Percentiles rank a stretch among this genome's conserved stretches.
Evolutionary conservation across 2,329 filamentous ascomycete genomes (phyloP).

Genomic region (Periconia sp.): DNA sequence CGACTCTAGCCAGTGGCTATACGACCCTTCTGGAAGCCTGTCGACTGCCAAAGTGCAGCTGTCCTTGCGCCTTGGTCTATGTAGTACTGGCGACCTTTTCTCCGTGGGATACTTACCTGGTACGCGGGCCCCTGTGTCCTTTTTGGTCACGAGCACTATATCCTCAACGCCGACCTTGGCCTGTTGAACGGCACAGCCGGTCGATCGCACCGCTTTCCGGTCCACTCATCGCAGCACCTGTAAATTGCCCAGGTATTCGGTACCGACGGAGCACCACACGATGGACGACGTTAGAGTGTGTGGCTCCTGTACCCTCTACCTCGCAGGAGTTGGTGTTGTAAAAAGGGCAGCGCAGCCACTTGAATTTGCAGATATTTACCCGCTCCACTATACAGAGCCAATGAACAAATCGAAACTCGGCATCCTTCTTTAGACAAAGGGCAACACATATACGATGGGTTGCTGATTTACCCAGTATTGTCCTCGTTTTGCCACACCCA

Average conservation of each 20-base stretch:
- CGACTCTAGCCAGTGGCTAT: background rate
- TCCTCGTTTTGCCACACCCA: background rate
- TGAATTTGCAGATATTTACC: conserved; percentile 27
- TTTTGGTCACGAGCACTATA: conserved; percentile 1
- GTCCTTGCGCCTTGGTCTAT: background rate
- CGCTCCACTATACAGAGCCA: conserved; percentile 29
- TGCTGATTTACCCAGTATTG: conserved; percentile 8
- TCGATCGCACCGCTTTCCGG: conserved; percentile 3
- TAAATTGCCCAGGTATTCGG: conserved; percentile 3
- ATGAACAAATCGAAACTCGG: conserved; percentile 16
- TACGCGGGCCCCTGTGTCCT: background rate
- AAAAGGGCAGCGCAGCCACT: conserved; percentile 19
- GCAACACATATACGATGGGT: conserved; percentile 28
- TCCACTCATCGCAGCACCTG: background rate
- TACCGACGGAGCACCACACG: conserved; percentile 10
- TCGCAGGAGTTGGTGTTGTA: conserved; percentile 19
- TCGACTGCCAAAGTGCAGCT: background rate
- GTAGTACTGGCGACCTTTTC: background rate
- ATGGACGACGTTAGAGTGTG: conserved; percentile 11
- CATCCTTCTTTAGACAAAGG: conserved; percentile 8
- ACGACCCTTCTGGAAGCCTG: background rate
- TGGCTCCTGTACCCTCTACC: conserved; percentile 19
- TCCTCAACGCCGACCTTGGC: conserved; percentile 4
- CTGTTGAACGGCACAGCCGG: conserved; percentile 6
- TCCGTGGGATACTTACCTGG: background rate